phyloP scores from a whole-genome alignment of 2,329 filamentous ascomycete species.

The Xylaria digitata region DNA sequence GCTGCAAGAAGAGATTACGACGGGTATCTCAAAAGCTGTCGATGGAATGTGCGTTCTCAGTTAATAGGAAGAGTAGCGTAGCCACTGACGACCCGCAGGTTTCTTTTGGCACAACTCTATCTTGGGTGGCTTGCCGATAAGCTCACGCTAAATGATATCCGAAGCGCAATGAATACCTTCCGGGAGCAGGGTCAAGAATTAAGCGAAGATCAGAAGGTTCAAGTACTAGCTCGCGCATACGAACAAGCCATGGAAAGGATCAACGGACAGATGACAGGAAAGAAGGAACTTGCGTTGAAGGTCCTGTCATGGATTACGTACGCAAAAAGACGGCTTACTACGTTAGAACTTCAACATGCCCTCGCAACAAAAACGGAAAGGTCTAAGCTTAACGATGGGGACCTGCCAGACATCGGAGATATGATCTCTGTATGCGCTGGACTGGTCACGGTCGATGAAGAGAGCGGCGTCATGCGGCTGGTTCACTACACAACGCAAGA shows the following conservation, averaged over 20 bases:
- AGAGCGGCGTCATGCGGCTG: constrained; percentile 54
- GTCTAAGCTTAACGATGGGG: constrained; percentile 50
- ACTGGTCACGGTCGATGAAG: constrained; percentile 55
- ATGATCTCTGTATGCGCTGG: constrained; percentile 56
- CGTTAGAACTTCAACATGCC: constrained; percentile 56
- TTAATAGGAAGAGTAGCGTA: too few relatives aligned
- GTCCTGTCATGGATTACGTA: constrained; percentile 56
- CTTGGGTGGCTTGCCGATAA: constrained; percentile 51
- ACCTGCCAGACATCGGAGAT: constrained; percentile 50
- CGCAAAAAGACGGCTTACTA: constrained; percentile 51
- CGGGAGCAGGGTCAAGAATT: too few relatives aligned
- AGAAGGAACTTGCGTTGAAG: constrained; percentile 52
- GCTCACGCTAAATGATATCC: constrained; percentile 50
- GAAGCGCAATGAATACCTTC: constrained; percentile 47
- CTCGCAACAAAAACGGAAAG: constrained; percentile 53
- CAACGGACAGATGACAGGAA: constrained; percentile 49
- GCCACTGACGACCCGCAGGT: constrained; percentile 44
- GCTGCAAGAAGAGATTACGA: constrained; percentile 36
- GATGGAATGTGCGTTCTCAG: constrained; percentile 51
- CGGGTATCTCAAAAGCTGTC: constrained; percentile 41
- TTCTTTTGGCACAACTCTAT: constrained; percentile 55
- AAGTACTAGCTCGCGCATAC: constrained; percentile 51
- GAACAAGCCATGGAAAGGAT: constrained; percentile 57
- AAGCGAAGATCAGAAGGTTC: too few relatives aligned
- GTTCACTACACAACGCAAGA: constrained; percentile 61